Conservation (phyloP, 495 filamentous ascomycete species). For the Aspergillus ostianus region DNA sequence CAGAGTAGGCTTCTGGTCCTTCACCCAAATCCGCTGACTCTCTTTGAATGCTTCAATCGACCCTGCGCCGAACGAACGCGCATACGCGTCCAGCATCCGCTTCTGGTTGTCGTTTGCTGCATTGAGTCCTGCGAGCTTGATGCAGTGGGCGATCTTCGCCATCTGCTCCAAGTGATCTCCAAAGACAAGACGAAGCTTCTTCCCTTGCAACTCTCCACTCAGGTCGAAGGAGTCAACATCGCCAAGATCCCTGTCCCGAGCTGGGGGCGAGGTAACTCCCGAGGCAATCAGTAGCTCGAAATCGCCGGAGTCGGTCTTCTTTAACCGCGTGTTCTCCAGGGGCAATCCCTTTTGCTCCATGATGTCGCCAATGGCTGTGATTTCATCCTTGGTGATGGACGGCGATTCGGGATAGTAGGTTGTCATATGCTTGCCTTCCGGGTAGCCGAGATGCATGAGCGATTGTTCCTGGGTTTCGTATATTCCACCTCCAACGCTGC, state of each 20-base stretch:
- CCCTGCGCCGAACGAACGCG: constrained; percentile 78
- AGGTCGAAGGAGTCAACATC: constrained; percentile 65
- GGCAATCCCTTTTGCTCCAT: constrained; percentile 70
- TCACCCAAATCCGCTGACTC: constrained; percentile 87
- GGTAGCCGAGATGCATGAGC: constrained; percentile 83
- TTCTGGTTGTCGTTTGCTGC: constrained; percentile 84
- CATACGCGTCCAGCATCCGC: constrained; percentile 80
- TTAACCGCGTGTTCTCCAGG: constrained; percentile 85
- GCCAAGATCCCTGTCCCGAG: constrained; percentile 65
- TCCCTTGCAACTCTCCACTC: constrained; percentile 61
- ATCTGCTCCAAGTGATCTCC: constrained; percentile 83
- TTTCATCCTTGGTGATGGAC: constrained; percentile 81
- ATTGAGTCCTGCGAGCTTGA: constrained; percentile 69
- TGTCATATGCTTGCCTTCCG: constrained; percentile 77
- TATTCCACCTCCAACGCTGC: constrained; percentile 59
- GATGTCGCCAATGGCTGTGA: constrained; percentile 67
- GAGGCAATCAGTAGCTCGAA: constrained; percentile 87
- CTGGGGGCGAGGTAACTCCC: constrained; percentile 55
- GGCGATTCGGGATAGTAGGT: constrained; percentile 91
- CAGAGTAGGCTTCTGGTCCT: constrained; percentile 83
- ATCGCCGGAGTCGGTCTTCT: constrained; percentile 66
- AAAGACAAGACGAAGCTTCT: constrained; percentile 72
- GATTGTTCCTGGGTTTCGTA: constrained; percentile 64
- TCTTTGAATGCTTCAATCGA: constrained; percentile 88
- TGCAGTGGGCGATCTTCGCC: constrained; percentile 68